Evolutionary conservation across 371 early-diverging fungal genomes (phyloP).

Genomic region (Basidiobolus meristosporus): DNA sequence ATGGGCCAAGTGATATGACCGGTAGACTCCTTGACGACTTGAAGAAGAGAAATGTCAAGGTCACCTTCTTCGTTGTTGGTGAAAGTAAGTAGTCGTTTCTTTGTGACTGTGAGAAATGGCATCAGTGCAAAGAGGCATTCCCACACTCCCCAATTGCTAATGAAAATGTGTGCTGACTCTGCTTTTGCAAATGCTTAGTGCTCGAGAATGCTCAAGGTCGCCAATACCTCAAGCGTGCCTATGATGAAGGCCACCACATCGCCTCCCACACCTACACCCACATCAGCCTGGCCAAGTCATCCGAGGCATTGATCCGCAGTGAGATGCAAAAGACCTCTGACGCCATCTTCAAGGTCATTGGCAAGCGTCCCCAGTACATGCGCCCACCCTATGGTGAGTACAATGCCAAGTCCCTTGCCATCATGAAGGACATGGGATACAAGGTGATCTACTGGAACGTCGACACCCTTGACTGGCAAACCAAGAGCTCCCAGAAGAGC

Average conservation of each 20-base stretch:
- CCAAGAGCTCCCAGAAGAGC: neutral
- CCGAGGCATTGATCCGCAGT: conserved; percentile 11
- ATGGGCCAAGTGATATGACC: conserved; percentile 8
- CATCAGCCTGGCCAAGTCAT: conserved; percentile 13
- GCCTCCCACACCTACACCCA: conserved; percentile 29
- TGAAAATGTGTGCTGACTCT: too few species aligned
- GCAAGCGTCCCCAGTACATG: conserved; percentile 20
- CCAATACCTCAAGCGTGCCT: conserved; percentile 7
- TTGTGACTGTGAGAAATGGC: conserved; percentile 18
- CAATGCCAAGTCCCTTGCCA: neutral
- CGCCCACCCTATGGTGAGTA: conserved; percentile 11
- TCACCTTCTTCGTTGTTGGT: conserved; percentile 51
- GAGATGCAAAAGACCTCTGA: conserved; percentile 8
- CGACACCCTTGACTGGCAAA: conserved; percentile 9
- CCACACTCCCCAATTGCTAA: conserved; percentile 54
- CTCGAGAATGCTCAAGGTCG: too few species aligned
- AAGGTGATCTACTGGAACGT: conserved; percentile 5
- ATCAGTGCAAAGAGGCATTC: conserved; percentile 18
- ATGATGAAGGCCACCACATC: conserved; percentile 17
- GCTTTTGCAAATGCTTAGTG: too few species aligned
- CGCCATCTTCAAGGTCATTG: conserved; percentile 12
- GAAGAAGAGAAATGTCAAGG: conserved; percentile 18
- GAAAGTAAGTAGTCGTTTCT: too few species aligned
- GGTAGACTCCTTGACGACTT: conserved; percentile 19
- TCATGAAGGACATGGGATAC: conserved; percentile 1